Percentiles rank a stretch among this genome's conserved stretches.
Evolutionary conservation across 2,329 filamentous ascomycete genomes (phyloP).

Genomic region (Byssochlamys sp.): DNA sequence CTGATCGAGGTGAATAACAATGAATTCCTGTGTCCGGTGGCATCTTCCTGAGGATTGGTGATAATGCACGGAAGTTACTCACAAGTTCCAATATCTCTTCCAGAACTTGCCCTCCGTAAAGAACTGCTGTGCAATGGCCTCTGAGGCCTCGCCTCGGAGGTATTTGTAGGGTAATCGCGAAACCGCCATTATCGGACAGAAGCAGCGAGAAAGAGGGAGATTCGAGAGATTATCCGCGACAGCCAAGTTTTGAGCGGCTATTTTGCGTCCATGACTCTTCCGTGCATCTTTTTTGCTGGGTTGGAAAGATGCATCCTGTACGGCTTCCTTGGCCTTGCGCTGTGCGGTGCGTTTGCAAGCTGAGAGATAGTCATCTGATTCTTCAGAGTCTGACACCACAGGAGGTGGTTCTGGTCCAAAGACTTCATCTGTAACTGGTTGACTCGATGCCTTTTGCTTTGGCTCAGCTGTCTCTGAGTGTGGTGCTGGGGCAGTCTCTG

Average conservation of each 20-base stretch:
- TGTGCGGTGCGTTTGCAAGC: not conserved
- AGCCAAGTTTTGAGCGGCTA: not conserved
- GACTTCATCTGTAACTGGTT: not conserved
- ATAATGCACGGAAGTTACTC: conserved; percentile 28
- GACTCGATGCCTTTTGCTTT: not conserved
- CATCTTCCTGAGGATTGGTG: not conserved
- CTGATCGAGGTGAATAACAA: not conserved
- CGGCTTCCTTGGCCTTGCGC: not conserved
- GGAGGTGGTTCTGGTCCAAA: not conserved
- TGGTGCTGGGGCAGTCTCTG: not conserved
- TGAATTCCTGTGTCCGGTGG: not conserved
- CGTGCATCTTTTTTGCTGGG: not conserved
- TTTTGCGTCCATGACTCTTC: not conserved
- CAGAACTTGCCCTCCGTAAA: conserved; percentile 39
- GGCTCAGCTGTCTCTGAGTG: not conserved
- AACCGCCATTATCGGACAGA: conserved; percentile 32
- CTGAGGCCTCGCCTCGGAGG: conserved; percentile 21
- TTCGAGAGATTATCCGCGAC: conserved; percentile 5
- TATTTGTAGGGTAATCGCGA: conserved; percentile 36
- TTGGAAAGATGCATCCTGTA: not conserved
- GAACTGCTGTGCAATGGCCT: conserved; percentile 27
- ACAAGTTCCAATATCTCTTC: conserved; percentile 65
- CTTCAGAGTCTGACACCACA: not conserved
- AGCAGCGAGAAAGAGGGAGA: conserved; percentile 14
- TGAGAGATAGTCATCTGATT: conserved; percentile 2